Evolutionary conservation across 2,329 filamentous ascomycete species (phyloP).

Genomic region (Myriosclerotinia scirpicola): DNA sequence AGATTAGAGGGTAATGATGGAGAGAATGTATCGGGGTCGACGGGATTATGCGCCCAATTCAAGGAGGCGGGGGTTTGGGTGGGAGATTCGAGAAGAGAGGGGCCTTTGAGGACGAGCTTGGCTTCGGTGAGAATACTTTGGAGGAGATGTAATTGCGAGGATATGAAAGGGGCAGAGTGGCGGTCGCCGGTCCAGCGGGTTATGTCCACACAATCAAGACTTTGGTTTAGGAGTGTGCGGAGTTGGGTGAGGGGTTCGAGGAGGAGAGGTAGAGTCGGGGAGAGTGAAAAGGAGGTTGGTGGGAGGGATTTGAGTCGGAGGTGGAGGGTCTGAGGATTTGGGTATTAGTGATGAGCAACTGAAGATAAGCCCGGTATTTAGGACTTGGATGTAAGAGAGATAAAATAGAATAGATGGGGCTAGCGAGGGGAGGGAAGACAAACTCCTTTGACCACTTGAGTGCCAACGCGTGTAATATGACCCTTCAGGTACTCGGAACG

Average conservation of each 20-base stretch:
- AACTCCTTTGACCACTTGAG: conserved; percentile 88
- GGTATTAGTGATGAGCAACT: background rate
- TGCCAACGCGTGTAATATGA: conserved; percentile 84
- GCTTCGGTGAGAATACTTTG: conserved; percentile 55
- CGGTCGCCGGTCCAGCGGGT: conserved; percentile 70
- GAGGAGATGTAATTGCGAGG: conserved; percentile 56
- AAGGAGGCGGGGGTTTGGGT: conserved; percentile 31
- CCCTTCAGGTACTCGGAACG: conserved; percentile 91
- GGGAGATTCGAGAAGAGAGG: conserved; percentile 36
- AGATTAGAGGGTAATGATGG: conserved; percentile 64
- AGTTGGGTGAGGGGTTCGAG: conserved; percentile 71
- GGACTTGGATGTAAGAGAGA: background rate
- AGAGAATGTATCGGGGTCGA: conserved; percentile 51
- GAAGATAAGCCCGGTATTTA: too few relatives aligned
- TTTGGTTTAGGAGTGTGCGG: conserved; percentile 75
- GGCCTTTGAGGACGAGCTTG: conserved; percentile 56
- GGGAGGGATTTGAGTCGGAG: conserved; percentile 72
- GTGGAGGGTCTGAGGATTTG: conserved; percentile 61
- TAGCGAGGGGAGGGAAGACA: conserved; percentile 41
- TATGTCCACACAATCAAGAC: conserved; percentile 79
- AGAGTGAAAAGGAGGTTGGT: conserved; percentile 38
- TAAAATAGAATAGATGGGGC: background rate
- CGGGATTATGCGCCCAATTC: conserved; percentile 38
- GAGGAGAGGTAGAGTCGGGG: conserved; percentile 50
- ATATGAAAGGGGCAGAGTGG: conserved; percentile 52